Percentiles rank a stretch among this genome's conserved stretches.
Conservation (phyloP, 345 rosid species). For the Eucalyptus curtisii region DNA sequence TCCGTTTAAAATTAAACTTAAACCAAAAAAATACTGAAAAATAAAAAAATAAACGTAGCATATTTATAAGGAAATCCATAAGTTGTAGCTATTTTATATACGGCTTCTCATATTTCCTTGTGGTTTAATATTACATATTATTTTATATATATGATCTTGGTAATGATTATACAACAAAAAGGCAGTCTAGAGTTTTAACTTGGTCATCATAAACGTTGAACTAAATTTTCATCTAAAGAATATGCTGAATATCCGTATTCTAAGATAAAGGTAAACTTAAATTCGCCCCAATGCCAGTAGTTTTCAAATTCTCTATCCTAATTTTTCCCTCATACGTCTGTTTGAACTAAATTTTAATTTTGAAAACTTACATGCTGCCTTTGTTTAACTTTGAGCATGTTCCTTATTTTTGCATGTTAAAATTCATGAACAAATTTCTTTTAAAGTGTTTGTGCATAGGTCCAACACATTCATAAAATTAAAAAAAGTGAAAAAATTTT, state of each 20-base stretch:
- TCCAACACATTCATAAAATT: neutral
- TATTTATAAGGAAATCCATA: neutral
- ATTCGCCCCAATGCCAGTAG: neutral
- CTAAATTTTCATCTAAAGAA: neutral
- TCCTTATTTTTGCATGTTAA: neutral
- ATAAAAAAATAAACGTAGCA: neutral
- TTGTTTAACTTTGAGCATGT: neutral
- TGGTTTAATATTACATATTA: neutral
- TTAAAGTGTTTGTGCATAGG: neutral
- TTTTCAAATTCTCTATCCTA: neutral
- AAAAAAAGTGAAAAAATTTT: neutral
- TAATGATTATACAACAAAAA: neutral
- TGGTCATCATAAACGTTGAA: neutral
- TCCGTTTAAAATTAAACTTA: too few species aligned
- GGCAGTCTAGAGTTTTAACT: neutral
- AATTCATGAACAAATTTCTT: neutral
- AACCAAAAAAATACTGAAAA: too few species aligned
- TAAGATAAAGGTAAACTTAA: neutral
- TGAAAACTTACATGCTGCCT: neutral
- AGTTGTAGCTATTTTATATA: neutral
- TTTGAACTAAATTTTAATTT: neutral
- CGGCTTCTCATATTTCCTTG: neutral
- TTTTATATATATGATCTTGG: neutral
- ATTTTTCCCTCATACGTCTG: neutral
- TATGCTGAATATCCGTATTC: neutral